Conservation (phyloP, 2,329 filamentous ascomycete species). For the Fusarium lateritium region DNA sequence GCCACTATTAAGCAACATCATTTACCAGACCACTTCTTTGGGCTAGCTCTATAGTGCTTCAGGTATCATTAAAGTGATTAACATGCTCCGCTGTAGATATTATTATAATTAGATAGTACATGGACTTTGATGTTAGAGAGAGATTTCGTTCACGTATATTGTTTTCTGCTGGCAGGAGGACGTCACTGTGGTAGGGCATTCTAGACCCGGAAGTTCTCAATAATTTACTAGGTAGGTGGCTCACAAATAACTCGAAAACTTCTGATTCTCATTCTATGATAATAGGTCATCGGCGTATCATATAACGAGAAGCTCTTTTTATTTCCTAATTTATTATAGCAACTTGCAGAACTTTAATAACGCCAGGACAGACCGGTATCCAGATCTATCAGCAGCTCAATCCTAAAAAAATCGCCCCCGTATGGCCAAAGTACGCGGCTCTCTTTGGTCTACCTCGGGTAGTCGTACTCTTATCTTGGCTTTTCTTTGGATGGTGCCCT, state of each 20-base stretch:
- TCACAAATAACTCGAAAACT: neutral
- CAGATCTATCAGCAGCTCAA: neutral
- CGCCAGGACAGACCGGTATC: neutral
- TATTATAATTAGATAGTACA: no score
- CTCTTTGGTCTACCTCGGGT: constrained; percentile 1
- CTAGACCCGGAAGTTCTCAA: no score
- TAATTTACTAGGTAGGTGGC: neutral
- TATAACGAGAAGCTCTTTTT: neutral
- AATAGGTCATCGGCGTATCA: neutral
- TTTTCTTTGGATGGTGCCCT: neutral
- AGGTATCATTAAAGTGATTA: no score
- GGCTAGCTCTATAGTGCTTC: no score
- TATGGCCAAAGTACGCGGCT: neutral
- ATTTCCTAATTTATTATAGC: neutral
- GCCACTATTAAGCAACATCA: no score
- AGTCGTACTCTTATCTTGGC: neutral
- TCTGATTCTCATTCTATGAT: neutral
- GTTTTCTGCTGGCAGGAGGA: no score
- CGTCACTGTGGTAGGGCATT: no score
- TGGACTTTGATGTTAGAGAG: no score
- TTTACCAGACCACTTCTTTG: no score
- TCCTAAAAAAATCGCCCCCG: neutral
- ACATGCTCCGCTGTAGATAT: no score
- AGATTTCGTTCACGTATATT: no score
- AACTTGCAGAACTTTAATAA: neutral